phyloP scores from a whole-genome alignment of 768 basidiomycete species.

The Austroboletus eburneus region DNA sequence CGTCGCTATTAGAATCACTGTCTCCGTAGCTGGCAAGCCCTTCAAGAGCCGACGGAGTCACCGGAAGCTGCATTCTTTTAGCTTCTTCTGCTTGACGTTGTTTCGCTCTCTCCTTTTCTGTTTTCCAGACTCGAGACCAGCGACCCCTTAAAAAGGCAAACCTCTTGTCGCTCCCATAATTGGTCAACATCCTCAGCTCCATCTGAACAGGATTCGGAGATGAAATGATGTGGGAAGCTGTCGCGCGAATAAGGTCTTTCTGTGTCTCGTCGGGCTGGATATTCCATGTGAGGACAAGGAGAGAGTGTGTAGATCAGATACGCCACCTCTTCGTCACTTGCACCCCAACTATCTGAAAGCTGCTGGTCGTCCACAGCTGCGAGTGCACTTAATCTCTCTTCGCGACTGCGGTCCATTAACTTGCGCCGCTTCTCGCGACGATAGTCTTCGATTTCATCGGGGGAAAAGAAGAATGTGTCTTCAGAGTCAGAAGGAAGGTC shows the following conservation, averaged over 20 bases:
- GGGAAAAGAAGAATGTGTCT: constrained; percentile 78
- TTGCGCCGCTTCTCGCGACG: constrained; percentile 63
- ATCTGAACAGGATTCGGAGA: constrained; percentile 79
- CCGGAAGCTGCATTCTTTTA: constrained; percentile 11
- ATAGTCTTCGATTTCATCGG: constrained; percentile 62
- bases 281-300: not conserved
- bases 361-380: constrained; percentile 38
- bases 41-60: constrained; percentile 35
- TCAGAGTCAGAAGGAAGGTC: constrained; percentile 83
- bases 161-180: constrained; percentile 71
- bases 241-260: constrained; percentile 66
- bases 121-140: constrained; percentile 64
- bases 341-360: constrained; percentile 56
- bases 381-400: constrained; percentile 63
- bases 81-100: constrained; percentile 21
- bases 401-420: constrained; percentile 53
- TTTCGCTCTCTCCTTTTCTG: constrained; percentile 46
- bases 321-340: constrained; percentile 67
- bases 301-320: not conserved
- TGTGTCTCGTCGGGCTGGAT: constrained; percentile 57
- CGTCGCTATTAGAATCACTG: constrained; percentile 42
- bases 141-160: constrained; percentile 82
- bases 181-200: constrained; percentile 85
- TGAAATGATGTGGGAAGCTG: constrained; percentile 60
- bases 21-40: constrained; percentile 58